Evolutionary conservation across 768 basidiomycete genomes (phyloP), one percentile per base, ranked within the genome.

Genomic region (Brasilioporus rufonigricans): DNA sequence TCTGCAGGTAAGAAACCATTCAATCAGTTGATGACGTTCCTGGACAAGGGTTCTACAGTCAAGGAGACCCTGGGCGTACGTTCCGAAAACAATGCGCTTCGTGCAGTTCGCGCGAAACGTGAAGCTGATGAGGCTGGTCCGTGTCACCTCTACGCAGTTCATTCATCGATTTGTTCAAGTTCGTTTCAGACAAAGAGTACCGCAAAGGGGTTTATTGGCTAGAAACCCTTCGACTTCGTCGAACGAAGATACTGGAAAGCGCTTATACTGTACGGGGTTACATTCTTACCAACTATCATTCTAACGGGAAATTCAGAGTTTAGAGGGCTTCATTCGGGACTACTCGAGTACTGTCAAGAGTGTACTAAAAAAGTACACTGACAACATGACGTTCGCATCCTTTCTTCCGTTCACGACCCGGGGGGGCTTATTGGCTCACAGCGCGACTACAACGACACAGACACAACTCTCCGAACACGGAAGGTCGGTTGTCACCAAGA

Each of bases 81-180:
- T 32, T 67, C 75, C 41, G 82, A 86, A 63, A 87, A 78, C 55
- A 77, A 76, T 50, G 86, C 92, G 1, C 74, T 94, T 56, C 82
- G 86, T 48, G 80, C 84, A 24, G 89, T 92, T 18, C 85, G 88
- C 38, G 84, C 89, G 23, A 95, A 93, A 72, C 78, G 94, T 46
- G 93, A 97, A 61, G 86, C 89, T 5, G 93, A 96, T 33, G 93
- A 96, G 69, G 93, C 93, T 55, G 90, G 92, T 89, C 54, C 58
- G 78, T 67, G 18, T 21, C 29, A 3, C 46, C n/a, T 39, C 18
- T 45, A 16, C 5, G 12, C 32, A 9, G 24, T 50, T 50, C 9
- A 31, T 19, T 23, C 14, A 16, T 46, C 48, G n/a, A 13, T 23
- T 31, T 35, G 48, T 32, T 61, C 41, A 61, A 41, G 48, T 40